A percentile compares a stretch with the other conserved stretches of the same genome.
Evolutionary conservation across 2,329 filamentous ascomycete species (phyloP).

Genomic region (Colletotrichum liriopes): DNA sequence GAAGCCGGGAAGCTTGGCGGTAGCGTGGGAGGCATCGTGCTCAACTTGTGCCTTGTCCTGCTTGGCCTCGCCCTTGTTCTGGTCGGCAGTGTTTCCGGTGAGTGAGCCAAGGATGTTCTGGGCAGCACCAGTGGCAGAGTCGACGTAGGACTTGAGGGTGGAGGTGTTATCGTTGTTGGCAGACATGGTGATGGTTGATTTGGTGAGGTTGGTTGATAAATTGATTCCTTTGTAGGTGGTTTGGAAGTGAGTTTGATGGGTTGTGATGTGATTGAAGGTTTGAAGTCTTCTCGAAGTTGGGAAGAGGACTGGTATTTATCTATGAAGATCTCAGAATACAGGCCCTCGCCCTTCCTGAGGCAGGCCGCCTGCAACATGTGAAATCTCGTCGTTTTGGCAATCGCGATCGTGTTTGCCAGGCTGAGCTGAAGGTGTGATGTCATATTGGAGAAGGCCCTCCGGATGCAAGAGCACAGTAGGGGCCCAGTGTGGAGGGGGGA

Average conservation of each 20-base stretch:
- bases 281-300: neutral
- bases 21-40: constrained; percentile 81
- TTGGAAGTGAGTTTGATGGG: constrained; percentile 9
- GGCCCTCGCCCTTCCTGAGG: neutral
- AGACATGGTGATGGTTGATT: constrained; percentile 38
- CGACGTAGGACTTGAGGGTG: constrained; percentile 84
- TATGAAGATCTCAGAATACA: neutral
- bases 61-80: constrained; percentile 75
- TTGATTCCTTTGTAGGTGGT: neutral
- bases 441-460: constrained; percentile 32
- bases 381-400: constrained; percentile 35
- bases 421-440: constrained; percentile 36
- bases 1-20: constrained; percentile 81
- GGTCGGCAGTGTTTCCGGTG: constrained; percentile 80
- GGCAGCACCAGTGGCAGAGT: constrained; percentile 80
- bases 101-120: constrained; percentile 81
- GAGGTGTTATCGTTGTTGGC: constrained; percentile 65
- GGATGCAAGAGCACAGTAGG: constrained; percentile 11
- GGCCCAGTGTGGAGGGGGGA: constrained; percentile 22
- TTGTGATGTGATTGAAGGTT: neutral
- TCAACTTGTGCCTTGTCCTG: constrained; percentile 77
- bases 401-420: constrained; percentile 25
- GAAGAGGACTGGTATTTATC: constrained; percentile 33
- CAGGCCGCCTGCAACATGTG: constrained; percentile 30
- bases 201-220: neutral